Evolutionary conservation across 331 rosid species (phyloP), one percentile per base, ranked within the genome.

Genomic region (Arachis monticola): DNA sequence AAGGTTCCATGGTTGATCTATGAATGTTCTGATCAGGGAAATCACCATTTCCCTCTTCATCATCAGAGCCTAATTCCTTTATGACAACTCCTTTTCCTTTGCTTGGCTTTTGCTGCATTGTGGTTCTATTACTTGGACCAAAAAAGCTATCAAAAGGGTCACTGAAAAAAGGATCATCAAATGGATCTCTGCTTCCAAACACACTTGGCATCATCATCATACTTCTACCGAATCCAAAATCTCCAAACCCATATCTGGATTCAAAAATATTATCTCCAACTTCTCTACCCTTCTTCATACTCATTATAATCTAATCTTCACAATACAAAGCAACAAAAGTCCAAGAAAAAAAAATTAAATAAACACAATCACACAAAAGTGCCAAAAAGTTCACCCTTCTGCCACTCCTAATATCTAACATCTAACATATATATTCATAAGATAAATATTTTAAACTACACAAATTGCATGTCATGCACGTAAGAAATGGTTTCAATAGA

Each of bases 81-180:
- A 92, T 91, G 9, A 82, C 46, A n/a, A 90, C 68, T 57, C 87
- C 96, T 31, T 85, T 84, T 5, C 69, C 91, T 46, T 17, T 52
- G 60, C 60, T 76, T 45, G 80, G 75, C 63, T 79, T 61, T 53
- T n/a, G 84, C 57, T n/a, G 84, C 50, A 57, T 53, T 57, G 56
- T 27, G 3, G 40, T 35, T 73, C 70, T 52, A 5, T 76, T 45
- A 67, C 57, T 72, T 31, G 91, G 65, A 77, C 79, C 72, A 38
- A 80, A 69, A 48, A 71, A 60, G 51, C 74, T 79, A 53, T 71
- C 84, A 68, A 86, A 63, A 0, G 97, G 91, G 8, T 84, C 83
- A 79, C 66, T 77, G 74, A 92, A 92, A 82, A 94, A 94, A 46
- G 93, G 92, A 82, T 88, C 97, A 58, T 88, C 92, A 79, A 91